Evolutionary conservation across 1,139 yeast species (phyloP), one percentile per base, ranked within the genome.

Genomic region (Scheffersomyces parashehatae): DNA sequence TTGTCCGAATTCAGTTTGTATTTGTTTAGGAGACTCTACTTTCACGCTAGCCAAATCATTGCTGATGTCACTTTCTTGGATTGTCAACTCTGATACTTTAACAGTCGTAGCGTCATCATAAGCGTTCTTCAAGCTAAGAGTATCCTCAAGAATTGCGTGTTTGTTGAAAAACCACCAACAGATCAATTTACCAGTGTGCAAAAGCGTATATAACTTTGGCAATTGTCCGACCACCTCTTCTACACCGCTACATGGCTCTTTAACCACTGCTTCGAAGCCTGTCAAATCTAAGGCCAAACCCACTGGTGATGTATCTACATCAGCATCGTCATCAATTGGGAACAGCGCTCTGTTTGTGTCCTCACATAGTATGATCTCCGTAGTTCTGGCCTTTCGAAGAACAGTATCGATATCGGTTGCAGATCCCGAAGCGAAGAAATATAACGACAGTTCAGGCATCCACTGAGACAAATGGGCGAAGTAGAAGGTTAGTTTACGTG

Each of bases 261-360:
- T 42, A 2, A 83, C 81, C 2, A 41, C 44, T 0, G 54, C 44
- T 5, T 69, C 70, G 1, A 61, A 58, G 4, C 80, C 67, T 5
- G 76, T 66, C 12, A 82, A 55, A 57, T 88, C 95, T 3, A 88
- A 41, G 0, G 79, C 81, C 29, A 86, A 53, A 2, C 96, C 96
- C 15, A 86, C 67, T 0, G 91, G 82, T 1, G 87, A 78, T 5
- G 86, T 77, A 56, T 88, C 96, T 40, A 79, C 85, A 33, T 77
- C 81, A 0, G 83, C 66, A 1, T 75, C 83, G 12, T 79, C 83
- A 57, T 79, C 79, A 50, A 88, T 68, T 1, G 96, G 96, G 50
- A 88, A 70, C 11, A 79, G 77, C 0, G 96, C 93, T 41, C 87
- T 74, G 50, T 80, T 81, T 3, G 83, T 70, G 56, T 89, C 97